Conservation (phyloP, 371 early-diverging fungal species). For the Rhizomucor miehei region DNA sequence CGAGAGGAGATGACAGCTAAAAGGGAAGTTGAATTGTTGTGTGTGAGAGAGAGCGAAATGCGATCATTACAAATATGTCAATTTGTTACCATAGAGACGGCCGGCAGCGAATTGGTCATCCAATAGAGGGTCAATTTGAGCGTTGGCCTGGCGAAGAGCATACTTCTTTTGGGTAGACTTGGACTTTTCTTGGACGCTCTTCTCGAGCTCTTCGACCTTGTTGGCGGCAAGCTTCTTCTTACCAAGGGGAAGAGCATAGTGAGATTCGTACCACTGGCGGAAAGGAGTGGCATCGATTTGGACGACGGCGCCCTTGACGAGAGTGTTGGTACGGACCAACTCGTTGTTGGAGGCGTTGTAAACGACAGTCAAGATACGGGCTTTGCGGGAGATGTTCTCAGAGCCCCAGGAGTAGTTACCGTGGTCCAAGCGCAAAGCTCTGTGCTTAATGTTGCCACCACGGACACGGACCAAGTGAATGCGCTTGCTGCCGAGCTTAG, state of each 20-base stretch:
- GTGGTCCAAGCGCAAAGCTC: conserved; percentile 93
- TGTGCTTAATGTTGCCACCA: conserved; percentile 96
- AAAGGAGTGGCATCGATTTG: conserved; percentile 97
- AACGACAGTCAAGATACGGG: conserved; percentile 92
- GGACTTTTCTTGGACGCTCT: conserved; percentile 64
- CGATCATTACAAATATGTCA: background rate
- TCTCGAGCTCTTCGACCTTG: conserved; percentile 59
- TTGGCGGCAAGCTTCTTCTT: conserved; percentile 61
- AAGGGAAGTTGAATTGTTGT: background rate
- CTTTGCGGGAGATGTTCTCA: conserved; percentile 86
- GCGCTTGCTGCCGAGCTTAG: conserved; percentile 95
- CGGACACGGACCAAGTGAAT: conserved; percentile 94
- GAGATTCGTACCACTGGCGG: conserved; percentile 94
- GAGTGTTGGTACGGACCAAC: conserved; percentile 98
- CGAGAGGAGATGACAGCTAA: conserved; percentile 88
- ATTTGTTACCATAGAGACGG: conserved; percentile 68
- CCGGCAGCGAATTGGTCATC: conserved; percentile 93
- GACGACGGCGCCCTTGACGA: conserved; percentile 96
- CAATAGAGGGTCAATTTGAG: conserved; percentile 80
- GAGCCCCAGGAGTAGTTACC: conserved; percentile 97
- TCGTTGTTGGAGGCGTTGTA: conserved; percentile 99
- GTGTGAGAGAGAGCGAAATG: background rate
- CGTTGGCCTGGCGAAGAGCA: conserved; percentile 69
- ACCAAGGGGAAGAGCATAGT: conserved; percentile 85
- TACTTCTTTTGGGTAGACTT: conserved; percentile 84